Evolutionary conservation across 164 flowering plant species (phyloP).

Genomic region (Chimonanthus salicifolius): DNA sequence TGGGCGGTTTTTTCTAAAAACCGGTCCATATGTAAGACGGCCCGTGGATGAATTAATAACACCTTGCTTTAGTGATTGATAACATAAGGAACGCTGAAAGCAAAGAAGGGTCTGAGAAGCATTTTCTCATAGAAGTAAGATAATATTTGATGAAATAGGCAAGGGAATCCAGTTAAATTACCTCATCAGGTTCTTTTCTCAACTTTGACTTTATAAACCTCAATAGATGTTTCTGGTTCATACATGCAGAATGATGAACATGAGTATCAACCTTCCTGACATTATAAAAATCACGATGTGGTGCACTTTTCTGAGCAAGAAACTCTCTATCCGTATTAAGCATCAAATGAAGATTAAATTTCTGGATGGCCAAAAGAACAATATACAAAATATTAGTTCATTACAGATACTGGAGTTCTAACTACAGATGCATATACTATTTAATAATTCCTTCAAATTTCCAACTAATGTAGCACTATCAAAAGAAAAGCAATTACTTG

Average conservation of each 20-base stretch:
- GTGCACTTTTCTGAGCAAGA: slow-evolving; percentile 98
- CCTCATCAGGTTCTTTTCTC: slow-evolving; percentile 99
- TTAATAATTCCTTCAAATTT: no score
- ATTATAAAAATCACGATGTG: slow-evolving; percentile 98
- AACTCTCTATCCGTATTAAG: slow-evolving; percentile 97
- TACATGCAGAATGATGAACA: slow-evolving; percentile 99
- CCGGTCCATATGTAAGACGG: no score
- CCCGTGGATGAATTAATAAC: no score
- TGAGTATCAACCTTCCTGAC: slow-evolving; percentile 98
- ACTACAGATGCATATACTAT: not conserved
- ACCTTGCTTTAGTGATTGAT: not conserved
- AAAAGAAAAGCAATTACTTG: slow-evolving; percentile 39
- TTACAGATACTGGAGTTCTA: not conserved
- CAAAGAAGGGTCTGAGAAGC: not conserved
- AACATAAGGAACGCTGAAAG: not conserved
- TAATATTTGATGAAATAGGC: not conserved
- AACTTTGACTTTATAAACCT: slow-evolving; percentile 94
- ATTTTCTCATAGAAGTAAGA: no score
- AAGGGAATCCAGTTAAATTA: slow-evolving; percentile 17
- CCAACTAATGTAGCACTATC: not conserved
- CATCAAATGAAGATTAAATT: slow-evolving; percentile 97
- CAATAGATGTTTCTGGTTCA: slow-evolving; percentile 97
- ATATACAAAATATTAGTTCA: not conserved
- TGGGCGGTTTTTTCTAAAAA: no score
- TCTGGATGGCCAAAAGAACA: slow-evolving; percentile 38